phyloP scores from a whole-genome alignment of 345 rosid genomes.

The Erodium maritimum region DNA sequence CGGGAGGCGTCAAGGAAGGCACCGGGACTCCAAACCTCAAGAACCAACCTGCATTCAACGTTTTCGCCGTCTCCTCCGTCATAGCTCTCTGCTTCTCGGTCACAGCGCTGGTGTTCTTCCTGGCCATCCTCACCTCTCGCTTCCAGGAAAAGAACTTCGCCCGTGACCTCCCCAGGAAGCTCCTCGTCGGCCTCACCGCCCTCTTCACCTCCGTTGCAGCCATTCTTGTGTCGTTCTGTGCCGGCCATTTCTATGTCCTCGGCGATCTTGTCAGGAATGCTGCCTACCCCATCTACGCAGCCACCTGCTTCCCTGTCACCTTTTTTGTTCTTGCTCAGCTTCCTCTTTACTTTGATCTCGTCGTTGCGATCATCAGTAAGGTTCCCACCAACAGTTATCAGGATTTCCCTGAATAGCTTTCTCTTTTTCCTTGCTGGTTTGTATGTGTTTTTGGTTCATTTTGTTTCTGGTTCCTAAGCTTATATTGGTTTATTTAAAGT shows the following conservation, averaged over 20 bases:
- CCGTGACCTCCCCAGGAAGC: constrained; percentile 20
- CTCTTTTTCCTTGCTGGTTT: too few species aligned
- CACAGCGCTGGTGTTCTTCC: constrained; percentile 23
- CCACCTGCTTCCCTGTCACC: constrained; percentile 34
- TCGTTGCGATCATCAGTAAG: neutral
- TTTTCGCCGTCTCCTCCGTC: constrained; percentile 30
- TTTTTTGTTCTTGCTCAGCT: constrained; percentile 34
- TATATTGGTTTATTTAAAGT: too few species aligned
- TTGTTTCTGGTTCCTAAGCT: too few species aligned
- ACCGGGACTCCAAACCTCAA: constrained; percentile 22
- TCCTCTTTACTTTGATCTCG: constrained; percentile 11
- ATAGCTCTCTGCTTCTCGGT: constrained; percentile 31
- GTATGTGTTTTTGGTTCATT: too few species aligned
- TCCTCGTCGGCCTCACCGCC: constrained; percentile 26
- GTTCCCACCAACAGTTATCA: neutral
- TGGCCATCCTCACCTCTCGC: constrained; percentile 32
- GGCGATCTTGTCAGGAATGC: neutral
- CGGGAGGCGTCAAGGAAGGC: constrained; percentile 16
- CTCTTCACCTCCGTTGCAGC: constrained; percentile 20
- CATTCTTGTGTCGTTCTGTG: neutral
- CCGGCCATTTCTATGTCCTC: neutral
- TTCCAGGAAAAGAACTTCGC: constrained; percentile 28
- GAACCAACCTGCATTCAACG: constrained; percentile 20
- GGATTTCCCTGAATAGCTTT: neutral
- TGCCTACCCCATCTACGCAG: constrained; percentile 24